phyloP scores from a whole-genome alignment of 2,329 filamentous ascomycete species.

The Colletotrichum costaricense region DNA sequence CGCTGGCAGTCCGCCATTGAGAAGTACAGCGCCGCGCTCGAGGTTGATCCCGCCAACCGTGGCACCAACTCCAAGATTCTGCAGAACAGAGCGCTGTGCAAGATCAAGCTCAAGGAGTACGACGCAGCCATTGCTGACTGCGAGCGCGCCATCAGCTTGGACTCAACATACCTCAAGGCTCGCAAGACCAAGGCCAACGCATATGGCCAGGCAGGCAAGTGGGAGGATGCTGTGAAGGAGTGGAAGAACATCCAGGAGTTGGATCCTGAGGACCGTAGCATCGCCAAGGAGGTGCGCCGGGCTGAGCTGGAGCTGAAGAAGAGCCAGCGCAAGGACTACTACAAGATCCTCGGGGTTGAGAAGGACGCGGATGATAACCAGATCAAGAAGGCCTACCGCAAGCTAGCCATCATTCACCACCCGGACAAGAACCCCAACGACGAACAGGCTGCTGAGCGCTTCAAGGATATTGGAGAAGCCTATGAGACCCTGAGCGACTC shows the following conservation, averaged over 20 bases:
- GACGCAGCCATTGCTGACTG: slow-evolving; percentile 86
- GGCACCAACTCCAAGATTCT: slow-evolving; percentile 94
- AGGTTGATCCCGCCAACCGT: slow-evolving; percentile 88
- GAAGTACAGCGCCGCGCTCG: slow-evolving; percentile 84
- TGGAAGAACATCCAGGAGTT: slow-evolving; percentile 88
- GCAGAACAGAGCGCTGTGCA: slow-evolving; percentile 91
- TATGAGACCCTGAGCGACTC: slow-evolving; percentile 96
- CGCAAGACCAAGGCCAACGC: slow-evolving; percentile 95
- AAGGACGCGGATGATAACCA: slow-evolving; percentile 87
- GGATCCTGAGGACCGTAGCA: slow-evolving; percentile 83
- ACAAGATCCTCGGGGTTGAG: slow-evolving; percentile 91
- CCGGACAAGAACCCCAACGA: slow-evolving; percentile 98
- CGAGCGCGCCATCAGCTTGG: slow-evolving; percentile 83
- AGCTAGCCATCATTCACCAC: slow-evolving; percentile 92
- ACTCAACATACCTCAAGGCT: slow-evolving; percentile 88
- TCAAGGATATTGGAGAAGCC: slow-evolving; percentile 98
- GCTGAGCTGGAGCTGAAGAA: slow-evolving; percentile 98
- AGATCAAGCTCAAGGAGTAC: slow-evolving; percentile 86
- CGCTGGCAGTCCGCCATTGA: slow-evolving; percentile 84
- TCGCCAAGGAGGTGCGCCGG: slow-evolving; percentile 86
- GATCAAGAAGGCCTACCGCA: slow-evolving; percentile 97
- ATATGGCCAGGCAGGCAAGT: slow-evolving; percentile 84
- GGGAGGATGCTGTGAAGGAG: slow-evolving; percentile 91
- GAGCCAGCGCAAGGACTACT: slow-evolving; percentile 96
- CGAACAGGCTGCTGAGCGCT: slow-evolving; percentile 84